Evolutionary conservation across 1,284 basidiomycete genomes (phyloP), one percentile per base, ranked within the genome.

Genomic region (Boletus coffeatus): DNA sequence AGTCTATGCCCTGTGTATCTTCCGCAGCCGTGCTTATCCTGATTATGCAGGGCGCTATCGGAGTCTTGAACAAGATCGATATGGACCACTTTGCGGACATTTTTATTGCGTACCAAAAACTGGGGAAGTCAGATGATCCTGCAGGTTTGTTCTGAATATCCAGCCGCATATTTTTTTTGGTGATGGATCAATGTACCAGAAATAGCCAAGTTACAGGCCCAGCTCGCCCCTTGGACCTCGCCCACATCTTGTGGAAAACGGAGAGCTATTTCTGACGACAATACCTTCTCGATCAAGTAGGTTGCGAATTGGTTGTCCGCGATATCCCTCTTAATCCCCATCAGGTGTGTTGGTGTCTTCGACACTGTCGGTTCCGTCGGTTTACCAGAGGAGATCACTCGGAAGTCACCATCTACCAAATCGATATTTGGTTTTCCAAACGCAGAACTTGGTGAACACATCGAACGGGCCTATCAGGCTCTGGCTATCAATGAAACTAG

Each of bases 351-450:
- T 58, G 88, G 88, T 2, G 86, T 90, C 16, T 90, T 86, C 68
- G 88, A 90, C 69, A 90, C 88, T 3, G 88, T 90, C 29, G 87
- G 87, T 13, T 81, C 85, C 18, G 71, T 89, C 36, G 88, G 87
- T 10, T 71, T 90, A 25, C 88, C 88, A 2, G 84, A 85, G 67
- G 86, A 88, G 66, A 68, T 90, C 10, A 79, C 80, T 2, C 69
- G 78, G 48, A 71, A 73, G 16, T 75, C 76, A 13, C 72, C 61
- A 68, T 75, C 65, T 66, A 74, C 59, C 75, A 80, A 67, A 69
- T 82, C 63, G 72, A 74, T 89, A 3, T 89, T 88, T 67, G 88
- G 87, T 29, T 88, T 90, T 67, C 80, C 80, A 16, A 84, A 89
- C 67, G 78, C 75, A 14, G 65, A 74, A 18, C 76, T 90, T 14